Evolutionary conservation across 2,329 filamentous ascomycete genomes (phyloP), one percentile per base, ranked within the genome.

Genomic region (Apiospora kogelbergensis): DNA sequence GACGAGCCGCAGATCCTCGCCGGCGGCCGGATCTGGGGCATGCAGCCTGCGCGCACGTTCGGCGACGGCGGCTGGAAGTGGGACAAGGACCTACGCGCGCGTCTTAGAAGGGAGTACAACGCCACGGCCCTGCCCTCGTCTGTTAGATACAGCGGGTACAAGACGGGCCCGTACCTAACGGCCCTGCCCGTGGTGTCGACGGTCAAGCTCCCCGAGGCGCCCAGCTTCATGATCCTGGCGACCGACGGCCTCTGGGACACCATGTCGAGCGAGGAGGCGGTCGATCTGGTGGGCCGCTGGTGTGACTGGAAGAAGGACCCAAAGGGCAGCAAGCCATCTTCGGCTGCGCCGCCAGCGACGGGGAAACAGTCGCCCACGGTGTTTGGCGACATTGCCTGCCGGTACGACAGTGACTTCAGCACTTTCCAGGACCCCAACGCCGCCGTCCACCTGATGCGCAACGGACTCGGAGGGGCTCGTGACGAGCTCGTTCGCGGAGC

Each of bases 351-450:
- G 15, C 10, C 65, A 7, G 10, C 30, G 22, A 22, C n/a, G 1
- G 24, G n/a, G 1, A 26, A 24, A 10, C n/a, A 10, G 24, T 9
- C 22, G 63, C 63, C 63, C 41, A 24, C 48, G 15, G 33, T 67
- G 20, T 69, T 76, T 5, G 76, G 77, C 11, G 71, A 71, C 70
- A 69, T 72, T 68, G 71, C 71, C 65, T 77, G 75, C 71, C 67
- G 69, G 57, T 77, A 75, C 67, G 74, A 76, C 57, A 86, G 88
- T 68, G 85, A 88, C 72, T 86, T 91, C 65, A 93, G 94, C 70
- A 89, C 92, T 0, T 89, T 94, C 4, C 89, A 93, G 77, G 93
- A 96, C 76, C 90, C 91, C 77, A 96, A 94, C 74, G 93, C 88
- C 6, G 93, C 93, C 0, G 94, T 93, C 0, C 93, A 95, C 79